These are phyloP conservation scores for Sesbania bispinosa DNA, from an alignment of 306 rosid species.

Conservation along the genomic window DNA sequence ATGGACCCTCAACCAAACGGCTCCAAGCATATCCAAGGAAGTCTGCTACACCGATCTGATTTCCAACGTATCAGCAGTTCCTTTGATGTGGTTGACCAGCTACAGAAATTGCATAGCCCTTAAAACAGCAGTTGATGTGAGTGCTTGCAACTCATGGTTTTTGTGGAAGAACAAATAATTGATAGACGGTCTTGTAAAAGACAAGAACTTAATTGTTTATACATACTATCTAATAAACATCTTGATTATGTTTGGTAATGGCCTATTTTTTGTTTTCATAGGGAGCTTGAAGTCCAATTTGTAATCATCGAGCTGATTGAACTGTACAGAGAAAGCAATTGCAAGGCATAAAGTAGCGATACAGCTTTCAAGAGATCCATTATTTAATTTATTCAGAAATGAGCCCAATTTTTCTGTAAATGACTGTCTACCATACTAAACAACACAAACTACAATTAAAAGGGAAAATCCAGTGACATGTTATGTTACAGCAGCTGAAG, in stretches of 20 bases:
- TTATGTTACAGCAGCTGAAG: not conserved
- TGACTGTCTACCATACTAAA: no score
- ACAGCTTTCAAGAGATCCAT: constrained; percentile 7
- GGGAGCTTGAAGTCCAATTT: constrained; percentile 24
- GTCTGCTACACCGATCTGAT: constrained; percentile 74
- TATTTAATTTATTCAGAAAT: constrained; percentile 30
- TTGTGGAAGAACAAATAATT: not conserved
- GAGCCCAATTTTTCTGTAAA: constrained; percentile 23
- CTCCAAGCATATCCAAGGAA: constrained; percentile 52
- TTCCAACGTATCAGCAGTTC: constrained; percentile 70
- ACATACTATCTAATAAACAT: not conserved
- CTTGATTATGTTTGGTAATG: constrained; percentile 19
- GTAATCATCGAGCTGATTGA: constrained; percentile 21
- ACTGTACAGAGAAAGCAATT: constrained; percentile 37
- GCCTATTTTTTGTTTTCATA: not conserved
- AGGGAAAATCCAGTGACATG: constrained; percentile 6
- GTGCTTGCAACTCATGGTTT: constrained; percentile 10
- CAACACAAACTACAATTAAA: constrained; percentile 12
- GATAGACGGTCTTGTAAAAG: not conserved
- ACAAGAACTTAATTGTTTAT: not conserved
- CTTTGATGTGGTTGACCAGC: constrained; percentile 63
- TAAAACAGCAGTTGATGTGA: constrained; percentile 32
- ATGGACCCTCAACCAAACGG: constrained; percentile 30
- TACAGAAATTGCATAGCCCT: constrained; percentile 59
- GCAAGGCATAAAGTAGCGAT: constrained; percentile 16